Evolutionary conservation across 805 yeast species (phyloP).

Genomic region (Kuraishia piskuri): DNA sequence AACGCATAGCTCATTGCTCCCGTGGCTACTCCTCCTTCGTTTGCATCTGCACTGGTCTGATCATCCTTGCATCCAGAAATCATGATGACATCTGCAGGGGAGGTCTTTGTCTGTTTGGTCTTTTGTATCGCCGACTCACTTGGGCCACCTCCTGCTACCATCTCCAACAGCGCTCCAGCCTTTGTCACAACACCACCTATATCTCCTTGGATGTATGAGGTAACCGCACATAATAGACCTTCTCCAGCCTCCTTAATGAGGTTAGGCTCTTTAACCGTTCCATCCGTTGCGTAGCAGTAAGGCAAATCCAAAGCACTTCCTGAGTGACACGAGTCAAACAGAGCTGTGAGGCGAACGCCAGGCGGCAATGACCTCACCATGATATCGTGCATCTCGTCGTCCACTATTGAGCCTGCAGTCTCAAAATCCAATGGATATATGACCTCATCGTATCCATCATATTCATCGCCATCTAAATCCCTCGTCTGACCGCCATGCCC

Average conservation of each 20-base stretch:
- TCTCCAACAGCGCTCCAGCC: conserved; percentile 31
- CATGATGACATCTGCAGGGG: conserved; percentile 71
- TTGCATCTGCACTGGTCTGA: conserved; percentile 80
- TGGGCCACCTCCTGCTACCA: conserved; percentile 30
- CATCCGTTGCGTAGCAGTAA: conserved; percentile 73
- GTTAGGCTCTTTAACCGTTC: conserved; percentile 75
- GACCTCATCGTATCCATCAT: conserved; percentile 27
- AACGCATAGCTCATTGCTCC: conserved; percentile 87
- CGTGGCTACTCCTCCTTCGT: conserved; percentile 59
- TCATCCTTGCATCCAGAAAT: conserved; percentile 78
- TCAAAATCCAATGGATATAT: conserved; percentile 40
- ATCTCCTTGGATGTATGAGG: conserved; percentile 56
- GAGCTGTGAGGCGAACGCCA: conserved; percentile 71
- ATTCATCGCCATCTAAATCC: conserved; percentile 38
- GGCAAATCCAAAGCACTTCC: conserved; percentile 81
- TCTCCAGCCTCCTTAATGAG: conserved; percentile 67
- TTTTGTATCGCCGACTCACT: conserved; percentile 26
- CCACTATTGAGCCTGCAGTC: conserved; percentile 57
- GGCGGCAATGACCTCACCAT: conserved; percentile 62
- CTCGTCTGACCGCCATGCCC: conserved; percentile 79
- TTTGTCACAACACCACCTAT: conserved; percentile 33
- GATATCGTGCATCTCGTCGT: conserved; percentile 65
- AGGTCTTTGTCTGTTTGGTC: conserved; percentile 47
- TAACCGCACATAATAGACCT: conserved; percentile 51
- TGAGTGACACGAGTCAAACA: conserved; percentile 82